Evolutionary conservation across 2,329 filamentous ascomycete species (phyloP).

Genomic region (Colletotrichum eremochloae): DNA sequence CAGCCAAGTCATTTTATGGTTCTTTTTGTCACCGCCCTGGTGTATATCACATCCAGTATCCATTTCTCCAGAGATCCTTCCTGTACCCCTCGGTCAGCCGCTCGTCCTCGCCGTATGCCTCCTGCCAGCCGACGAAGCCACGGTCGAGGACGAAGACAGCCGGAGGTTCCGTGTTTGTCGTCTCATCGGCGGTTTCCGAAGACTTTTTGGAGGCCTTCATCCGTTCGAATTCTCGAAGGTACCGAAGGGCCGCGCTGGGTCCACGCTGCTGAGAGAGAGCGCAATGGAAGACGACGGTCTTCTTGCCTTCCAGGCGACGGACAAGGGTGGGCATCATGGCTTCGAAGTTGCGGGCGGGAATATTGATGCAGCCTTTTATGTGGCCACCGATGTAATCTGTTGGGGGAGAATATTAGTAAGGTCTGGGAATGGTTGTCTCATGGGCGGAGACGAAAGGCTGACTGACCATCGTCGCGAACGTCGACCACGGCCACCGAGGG

Average conservation of each 20-base stretch:
- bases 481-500: slow-evolving; percentile 81
- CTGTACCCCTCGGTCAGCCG: slow-evolving; percentile 86
- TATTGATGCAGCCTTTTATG: slow-evolving; percentile 82
- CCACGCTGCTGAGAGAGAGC: slow-evolving; percentile 91
- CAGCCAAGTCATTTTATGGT: background rate
- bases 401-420: background rate
- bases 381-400: slow-evolving; percentile 91
- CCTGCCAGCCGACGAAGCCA: slow-evolving; percentile 92
- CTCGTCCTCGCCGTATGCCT: slow-evolving; percentile 82
- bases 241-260: slow-evolving; percentile 84
- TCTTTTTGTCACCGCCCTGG: slow-evolving; percentile 48
- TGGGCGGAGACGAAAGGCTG: slow-evolving; percentile 44
- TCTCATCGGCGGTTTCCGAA: slow-evolving; percentile 18
- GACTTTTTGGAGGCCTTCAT: slow-evolving; percentile 47
- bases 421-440: background rate
- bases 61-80: slow-evolving; percentile 85
- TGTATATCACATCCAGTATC: slow-evolving; percentile 53
- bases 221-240: slow-evolving; percentile 78
- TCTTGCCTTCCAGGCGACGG: slow-evolving; percentile 79
- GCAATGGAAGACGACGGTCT: slow-evolving; percentile 94
- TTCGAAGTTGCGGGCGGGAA: slow-evolving; percentile 81
- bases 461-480: slow-evolving; percentile 85
- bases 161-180: slow-evolving; percentile 62
- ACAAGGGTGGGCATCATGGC: slow-evolving; percentile 85
- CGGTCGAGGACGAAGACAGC: slow-evolving; percentile 84